phyloP scores from a whole-genome alignment of 495 filamentous ascomycete species.

The Thermochaetoides thermophila region DNA sequence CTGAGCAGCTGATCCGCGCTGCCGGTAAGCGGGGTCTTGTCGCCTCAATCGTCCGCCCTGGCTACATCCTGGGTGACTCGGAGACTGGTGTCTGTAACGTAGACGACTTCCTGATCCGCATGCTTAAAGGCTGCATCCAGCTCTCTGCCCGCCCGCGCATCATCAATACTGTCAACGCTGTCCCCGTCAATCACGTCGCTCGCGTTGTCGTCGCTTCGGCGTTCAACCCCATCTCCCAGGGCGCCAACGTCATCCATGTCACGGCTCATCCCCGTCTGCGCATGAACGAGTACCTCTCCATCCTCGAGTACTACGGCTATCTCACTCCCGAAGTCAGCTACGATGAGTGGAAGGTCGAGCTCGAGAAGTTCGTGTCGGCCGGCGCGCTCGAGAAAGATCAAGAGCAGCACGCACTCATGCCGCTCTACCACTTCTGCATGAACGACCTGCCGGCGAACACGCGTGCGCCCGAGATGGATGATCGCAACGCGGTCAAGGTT shows the following conservation, averaged over 20 bases:
- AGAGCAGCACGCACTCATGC: constrained; percentile 63
- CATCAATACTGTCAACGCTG: constrained; percentile 77
- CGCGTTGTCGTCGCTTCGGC: constrained; percentile 60
- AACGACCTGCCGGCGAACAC: constrained; percentile 65
- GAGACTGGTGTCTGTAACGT: constrained; percentile 60
- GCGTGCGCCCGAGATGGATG: constrained; percentile 67
- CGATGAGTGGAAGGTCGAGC: constrained; percentile 31
- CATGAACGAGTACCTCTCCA: constrained; percentile 61
- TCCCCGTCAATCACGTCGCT: constrained; percentile 76
- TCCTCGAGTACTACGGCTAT: constrained; percentile 67
- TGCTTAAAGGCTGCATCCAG: constrained; percentile 83
- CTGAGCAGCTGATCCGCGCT: constrained; percentile 65
- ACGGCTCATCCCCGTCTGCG: constrained; percentile 68
- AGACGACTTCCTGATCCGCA: constrained; percentile 84
- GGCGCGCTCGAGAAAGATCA: constrained; percentile 35
- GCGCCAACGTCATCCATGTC: constrained; percentile 42
- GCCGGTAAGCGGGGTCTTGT: constrained; percentile 64
- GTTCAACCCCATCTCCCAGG: constrained; percentile 43
- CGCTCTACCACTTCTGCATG: constrained; percentile 73
- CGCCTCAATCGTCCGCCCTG: constrained; percentile 67
- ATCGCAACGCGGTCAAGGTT: constrained; percentile 50
- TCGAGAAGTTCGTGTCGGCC: constrained; percentile 50
- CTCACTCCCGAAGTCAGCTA: constrained; percentile 55
- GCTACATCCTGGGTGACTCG: constrained; percentile 72
- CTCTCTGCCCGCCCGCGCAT: constrained; percentile 58